Evolutionary conservation across 176 grass and related monocot genomes (phyloP).

Genomic region (Canna indica): DNA sequence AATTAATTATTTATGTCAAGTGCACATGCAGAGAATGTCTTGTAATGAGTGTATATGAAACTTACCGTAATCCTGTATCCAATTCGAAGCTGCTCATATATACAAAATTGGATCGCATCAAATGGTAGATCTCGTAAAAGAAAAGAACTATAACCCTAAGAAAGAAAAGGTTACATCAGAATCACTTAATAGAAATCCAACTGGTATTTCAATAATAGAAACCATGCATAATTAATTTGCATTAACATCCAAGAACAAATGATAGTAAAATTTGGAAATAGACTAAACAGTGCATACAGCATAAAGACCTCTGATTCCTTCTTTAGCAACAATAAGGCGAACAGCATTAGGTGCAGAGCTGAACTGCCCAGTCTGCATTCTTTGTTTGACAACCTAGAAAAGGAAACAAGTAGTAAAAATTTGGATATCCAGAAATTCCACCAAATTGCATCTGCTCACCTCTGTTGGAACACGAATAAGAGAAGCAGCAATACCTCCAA

Average conservation of each 20-base stretch:
- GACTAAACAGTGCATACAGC: conserved; percentile 44
- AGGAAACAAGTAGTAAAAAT: too few species aligned
- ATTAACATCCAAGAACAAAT: background rate
- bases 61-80: conserved; percentile 68
- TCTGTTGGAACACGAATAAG: conserved; percentile 92
- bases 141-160: conserved; percentile 90
- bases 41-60: background rate
- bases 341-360: conserved; percentile 63
- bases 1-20: background rate
- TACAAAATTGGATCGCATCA: conserved; percentile 89
- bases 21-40: background rate
- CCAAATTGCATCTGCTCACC: conserved; percentile 27
- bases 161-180: background rate
- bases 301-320: conserved; percentile 87
- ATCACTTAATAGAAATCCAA: background rate
- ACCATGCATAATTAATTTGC: too few species aligned
- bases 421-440: conserved; percentile 5
- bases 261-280: background rate
- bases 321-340: conserved; percentile 68
- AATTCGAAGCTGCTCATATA: conserved; percentile 93
- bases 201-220: background rate
- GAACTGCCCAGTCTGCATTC: conserved; percentile 87
- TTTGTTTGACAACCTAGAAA: conserved; percentile 90
- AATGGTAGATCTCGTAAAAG: conserved; percentile 88
- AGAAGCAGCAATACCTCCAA: conserved; percentile 79